A percentile compares a stretch with the other conserved stretches of the same genome.
phyloP scores from a whole-genome alignment of 1,284 basidiomycete species.

The Marasmius sp. region DNA sequence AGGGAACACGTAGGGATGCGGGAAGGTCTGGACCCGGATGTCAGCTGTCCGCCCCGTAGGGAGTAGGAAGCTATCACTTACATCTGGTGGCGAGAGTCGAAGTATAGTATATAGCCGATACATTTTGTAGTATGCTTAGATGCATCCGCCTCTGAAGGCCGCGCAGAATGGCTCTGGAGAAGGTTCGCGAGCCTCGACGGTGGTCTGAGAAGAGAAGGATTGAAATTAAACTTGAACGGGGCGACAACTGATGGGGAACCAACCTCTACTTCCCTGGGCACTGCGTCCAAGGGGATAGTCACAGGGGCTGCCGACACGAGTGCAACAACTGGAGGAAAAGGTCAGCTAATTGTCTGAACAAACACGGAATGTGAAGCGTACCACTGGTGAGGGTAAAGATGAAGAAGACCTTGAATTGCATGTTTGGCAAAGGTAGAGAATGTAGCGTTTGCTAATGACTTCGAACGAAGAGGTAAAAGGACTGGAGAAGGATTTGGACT shows the following conservation, averaged over 20 bases:
- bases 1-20: neutral
- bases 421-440: neutral
- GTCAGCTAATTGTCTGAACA: neutral
- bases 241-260: neutral
- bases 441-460: neutral
- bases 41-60: too few relatives aligned
- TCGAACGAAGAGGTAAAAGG: neutral
- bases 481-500: neutral
- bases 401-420: neutral
- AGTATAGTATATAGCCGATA: too few relatives aligned
- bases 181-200: neutral
- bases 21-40: too few relatives aligned
- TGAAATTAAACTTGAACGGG: neutral
- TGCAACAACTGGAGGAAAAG: neutral
- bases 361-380: neutral
- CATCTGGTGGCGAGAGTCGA: too few relatives aligned
- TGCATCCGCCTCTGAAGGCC: neutral
- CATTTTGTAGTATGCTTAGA: neutral
- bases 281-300: neutral
- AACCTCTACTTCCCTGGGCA: neutral
- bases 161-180: neutral
- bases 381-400: neutral
- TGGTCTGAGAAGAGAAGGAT: neutral
- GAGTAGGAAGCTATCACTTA: too few relatives aligned
- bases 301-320: neutral